These are phyloP conservation scores for Aspergillus kassunensis DNA, from an alignment of 495 filamentous ascomycete genomes.

Conservation along the genomic window DNA sequence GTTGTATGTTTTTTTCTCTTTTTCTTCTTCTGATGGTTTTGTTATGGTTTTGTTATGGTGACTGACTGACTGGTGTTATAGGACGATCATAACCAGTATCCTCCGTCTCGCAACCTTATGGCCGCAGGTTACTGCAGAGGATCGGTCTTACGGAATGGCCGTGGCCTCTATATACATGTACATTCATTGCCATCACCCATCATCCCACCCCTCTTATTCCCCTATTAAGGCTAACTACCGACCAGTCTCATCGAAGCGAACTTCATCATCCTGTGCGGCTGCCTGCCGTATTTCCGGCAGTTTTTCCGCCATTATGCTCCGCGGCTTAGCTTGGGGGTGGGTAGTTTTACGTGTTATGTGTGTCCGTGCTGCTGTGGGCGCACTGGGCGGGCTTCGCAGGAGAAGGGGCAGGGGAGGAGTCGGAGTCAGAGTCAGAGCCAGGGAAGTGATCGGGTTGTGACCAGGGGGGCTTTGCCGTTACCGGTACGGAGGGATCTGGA, in stretches of 20 bases:
- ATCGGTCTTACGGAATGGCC: slow-evolving; percentile 20
- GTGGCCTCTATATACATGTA: slow-evolving; percentile 22
- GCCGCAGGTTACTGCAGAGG: slow-evolving; percentile 16
- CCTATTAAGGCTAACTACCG: not conserved
- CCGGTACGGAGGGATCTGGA: no score
- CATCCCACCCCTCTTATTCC: not conserved
- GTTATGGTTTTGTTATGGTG: not conserved
- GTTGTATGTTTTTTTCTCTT: slow-evolving; percentile 17
- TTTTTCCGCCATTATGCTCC: slow-evolving; percentile 19
- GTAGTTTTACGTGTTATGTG: no score
- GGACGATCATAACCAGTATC: slow-evolving; percentile 28
- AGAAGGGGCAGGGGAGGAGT: no score
- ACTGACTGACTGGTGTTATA: slow-evolving; percentile 11
- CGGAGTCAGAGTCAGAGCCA: no score
- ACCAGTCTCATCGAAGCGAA: slow-evolving; percentile 21
- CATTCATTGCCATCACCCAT: not conserved
- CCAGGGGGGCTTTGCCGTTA: no score
- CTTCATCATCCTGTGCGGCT: slow-evolving; percentile 21
- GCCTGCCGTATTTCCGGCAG: slow-evolving; percentile 15
- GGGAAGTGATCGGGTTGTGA: no score
- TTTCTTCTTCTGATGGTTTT: not conserved
- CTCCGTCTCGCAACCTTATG: slow-evolving; percentile 23
- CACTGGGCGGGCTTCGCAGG: no score
- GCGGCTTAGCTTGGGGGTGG: no score
- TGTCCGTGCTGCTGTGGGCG: no score